Evolutionary conservation across 768 basidiomycete species (phyloP), one percentile per base, ranked within the genome.

Genomic region (Erythrobasidium yunnanense): DNA sequence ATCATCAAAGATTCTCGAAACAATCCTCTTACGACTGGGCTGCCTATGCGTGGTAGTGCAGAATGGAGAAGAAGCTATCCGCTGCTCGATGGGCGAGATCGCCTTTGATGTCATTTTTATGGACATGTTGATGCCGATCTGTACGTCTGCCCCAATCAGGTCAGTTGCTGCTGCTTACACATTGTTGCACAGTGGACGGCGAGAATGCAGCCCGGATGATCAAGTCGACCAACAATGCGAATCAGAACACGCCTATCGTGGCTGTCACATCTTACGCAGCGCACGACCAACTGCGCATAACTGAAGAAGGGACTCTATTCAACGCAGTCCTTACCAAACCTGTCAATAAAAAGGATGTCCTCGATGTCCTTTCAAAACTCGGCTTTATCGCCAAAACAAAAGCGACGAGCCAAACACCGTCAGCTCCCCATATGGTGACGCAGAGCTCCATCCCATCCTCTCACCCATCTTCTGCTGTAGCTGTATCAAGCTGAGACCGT

Each of bases 131-230:
- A 17, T 71, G 34, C 56, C 51, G 8, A 49, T 53, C 7, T 15
- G 33, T 54, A 32, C 30, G 62, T 42, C 4, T n/a, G 22, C 32
- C 5, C n/a, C 18, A 32, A 3, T 20, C 47, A 13, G 45, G n/a
- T n/a, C n/a, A n/a, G n/a, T n/a, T n/a, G n/a, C n/a, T n/a, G n/a
- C n/a, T n/a, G 27, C 32, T 32, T 8, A 27, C 46, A 46, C 55
- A 66, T 65, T 25, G 52, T 60, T n/a, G 47, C 58, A 20, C 75
- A 84, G 90, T 97, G 71, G 91, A 91, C 74, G 95, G 93, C 35
- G 93, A 97, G 77, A 86, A 88, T 70, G 95, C 95, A 33, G 92
- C 95, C 11, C 82, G 90, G 60, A 96, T 95, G 78, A 93, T 99
- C 80, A 90, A 90, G 79, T 90, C 86, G 71, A 96, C 92, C 18